Percentiles rank a stretch among this genome's conserved stretches.
Conservation (phyloP, 1,139 yeast species). For the Suhomyces bribrorum region DNA sequence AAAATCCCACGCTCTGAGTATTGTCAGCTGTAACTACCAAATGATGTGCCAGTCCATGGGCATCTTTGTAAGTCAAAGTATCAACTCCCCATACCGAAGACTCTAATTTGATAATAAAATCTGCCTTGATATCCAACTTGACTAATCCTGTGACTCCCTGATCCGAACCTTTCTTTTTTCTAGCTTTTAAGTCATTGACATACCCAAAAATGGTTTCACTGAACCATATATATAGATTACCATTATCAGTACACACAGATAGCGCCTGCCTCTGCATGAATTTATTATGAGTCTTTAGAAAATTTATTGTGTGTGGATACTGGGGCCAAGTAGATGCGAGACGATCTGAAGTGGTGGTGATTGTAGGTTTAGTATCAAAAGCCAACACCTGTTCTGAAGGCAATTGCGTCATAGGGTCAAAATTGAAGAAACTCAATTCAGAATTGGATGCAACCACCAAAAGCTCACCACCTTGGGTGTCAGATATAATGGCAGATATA, state of each 20-base stretch:
- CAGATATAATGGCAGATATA: conserved; percentile 13
- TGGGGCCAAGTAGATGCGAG: conserved; percentile 49
- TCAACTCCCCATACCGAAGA: conserved; percentile 72
- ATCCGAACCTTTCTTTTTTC: neutral
- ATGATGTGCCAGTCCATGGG: conserved; percentile 29
- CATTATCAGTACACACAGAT: conserved; percentile 58
- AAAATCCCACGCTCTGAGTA: conserved; percentile 47
- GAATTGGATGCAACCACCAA: conserved; percentile 34
- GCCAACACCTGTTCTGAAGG: conserved; percentile 31
- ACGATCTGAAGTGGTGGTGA: conserved; percentile 40
- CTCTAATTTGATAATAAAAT: conserved; percentile 37
- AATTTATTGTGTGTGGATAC: conserved; percentile 61
- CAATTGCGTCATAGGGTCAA: conserved; percentile 24
- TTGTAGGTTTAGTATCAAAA: conserved; percentile 43
- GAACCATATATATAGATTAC: conserved; percentile 50
- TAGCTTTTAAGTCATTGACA: too few species aligned
- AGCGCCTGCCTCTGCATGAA: conserved; percentile 39
- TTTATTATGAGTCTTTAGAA: conserved; percentile 27
- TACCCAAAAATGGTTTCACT: conserved; percentile 28
- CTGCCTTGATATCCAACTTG: conserved; percentile 33
- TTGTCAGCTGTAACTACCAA: conserved; percentile 60
- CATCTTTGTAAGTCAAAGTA: conserved; percentile 24
- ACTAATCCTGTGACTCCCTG: neutral
- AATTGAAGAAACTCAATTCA: conserved; percentile 30
- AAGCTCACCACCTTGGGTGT: conserved; percentile 18